Base-by-base conservation (phyloP, 495 filamentous ascomycete species). In the Trichoderma erinaceum region DNA sequence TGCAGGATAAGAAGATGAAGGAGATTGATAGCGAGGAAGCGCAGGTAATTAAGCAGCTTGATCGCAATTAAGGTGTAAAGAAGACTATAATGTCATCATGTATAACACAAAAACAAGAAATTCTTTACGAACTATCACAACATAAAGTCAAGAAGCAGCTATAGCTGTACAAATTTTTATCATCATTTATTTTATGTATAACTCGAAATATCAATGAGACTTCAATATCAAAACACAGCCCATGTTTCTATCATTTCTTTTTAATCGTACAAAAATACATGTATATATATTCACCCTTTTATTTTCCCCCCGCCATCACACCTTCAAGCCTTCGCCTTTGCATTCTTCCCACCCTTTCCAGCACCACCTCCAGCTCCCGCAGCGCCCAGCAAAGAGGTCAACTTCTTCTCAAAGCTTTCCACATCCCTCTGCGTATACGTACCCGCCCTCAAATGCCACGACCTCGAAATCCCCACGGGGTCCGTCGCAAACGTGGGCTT, bases 1-100 rank as follows among this genome's bases (percentile, higher is more conserved):
- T 90, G 67, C 86, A 90, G 46, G 89, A 93, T 69, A 87, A 87
- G 73, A 83, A 85, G 65, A 83, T 86, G 72, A 84, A 80, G 68
- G 88, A 87, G 69, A 85, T 93, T 18, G 89, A 88, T 77, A 83
- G 82, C 68, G 77, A 85, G 41, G 89, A 92, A 74, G 69, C 70
- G 67, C 65, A 64, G 35, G 38, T 35, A 18, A 10, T 56, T 21
- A 48, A 67, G 48, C 64, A 50, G 27, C 41, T 65, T 8, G 25
- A 27, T 44, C 41, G 27, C 32, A 64, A 41, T 8, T 44, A 50
- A 21, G 48, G 5, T 8, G 41, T 21, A 6, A 21, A 23, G 18
- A 1, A 29, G 29, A 29, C 4, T 1, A 1, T 4, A 29, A 29
- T 4, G 29, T 15, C 38, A 6, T 18, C n/a, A 21, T 65, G 32